Conservation (phyloP, 768 basidiomycete genomes). For the Hericium coralloides region DNA sequence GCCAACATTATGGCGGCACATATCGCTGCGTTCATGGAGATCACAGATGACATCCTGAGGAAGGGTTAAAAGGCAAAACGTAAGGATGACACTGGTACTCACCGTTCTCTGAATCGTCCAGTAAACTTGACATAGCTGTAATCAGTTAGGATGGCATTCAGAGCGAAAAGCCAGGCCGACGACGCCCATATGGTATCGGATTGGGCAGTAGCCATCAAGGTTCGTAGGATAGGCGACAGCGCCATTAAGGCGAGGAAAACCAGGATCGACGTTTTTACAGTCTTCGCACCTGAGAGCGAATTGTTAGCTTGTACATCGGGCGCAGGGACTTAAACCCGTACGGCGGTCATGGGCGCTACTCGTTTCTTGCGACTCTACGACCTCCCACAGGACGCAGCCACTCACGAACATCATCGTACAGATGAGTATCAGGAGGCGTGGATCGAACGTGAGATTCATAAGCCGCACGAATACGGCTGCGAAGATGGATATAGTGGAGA, state of each 20-base stretch:
- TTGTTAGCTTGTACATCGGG: not conserved
- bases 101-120: conserved; percentile 53
- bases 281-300: conserved; percentile 47
- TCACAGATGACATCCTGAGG: conserved; percentile 64
- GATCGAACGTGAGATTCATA: conserved; percentile 53
- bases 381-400: conserved; percentile 58
- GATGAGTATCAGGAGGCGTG: conserved; percentile 57
- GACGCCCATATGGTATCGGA: conserved; percentile 97
- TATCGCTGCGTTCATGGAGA: conserved; percentile 87
- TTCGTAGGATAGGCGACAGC: conserved; percentile 83
- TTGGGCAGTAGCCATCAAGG: conserved; percentile 89
- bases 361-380: conserved; percentile 20
- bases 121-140: conserved; percentile 47
- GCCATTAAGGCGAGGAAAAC: conserved; percentile 86
- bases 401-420: conserved; percentile 50
- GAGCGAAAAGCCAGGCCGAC: conserved; percentile 71
- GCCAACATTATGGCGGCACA: conserved; percentile 91
- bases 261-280: conserved; percentile 73
- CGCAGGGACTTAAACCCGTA: not conserved
- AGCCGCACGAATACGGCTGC: conserved; percentile 71
- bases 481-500: conserved; percentile 75
- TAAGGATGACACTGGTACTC: conserved; percentile 4
- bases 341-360: conserved; percentile 7
- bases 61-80: not conserved
- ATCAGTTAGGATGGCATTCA: conserved; percentile 80